Conservation (phyloP, 805 yeast genomes). For the Myxozyma vanderwaltii region DNA sequence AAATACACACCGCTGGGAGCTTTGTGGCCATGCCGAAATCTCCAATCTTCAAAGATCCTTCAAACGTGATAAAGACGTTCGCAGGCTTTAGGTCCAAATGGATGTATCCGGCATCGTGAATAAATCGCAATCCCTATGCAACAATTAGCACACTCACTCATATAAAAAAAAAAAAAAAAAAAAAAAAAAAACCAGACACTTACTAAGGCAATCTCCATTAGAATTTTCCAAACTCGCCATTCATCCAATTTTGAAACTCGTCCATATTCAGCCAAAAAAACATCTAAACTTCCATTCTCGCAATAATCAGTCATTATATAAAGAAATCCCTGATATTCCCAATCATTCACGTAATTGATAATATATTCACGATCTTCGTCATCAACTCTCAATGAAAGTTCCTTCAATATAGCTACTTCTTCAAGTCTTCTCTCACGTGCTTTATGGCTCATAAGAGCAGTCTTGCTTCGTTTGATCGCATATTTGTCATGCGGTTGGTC, state of each 20-base stretch:
- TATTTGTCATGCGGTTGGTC: constrained; percentile 50
- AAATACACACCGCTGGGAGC: constrained; percentile 55
- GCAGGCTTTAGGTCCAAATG: constrained; percentile 96
- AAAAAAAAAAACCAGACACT: background rate
- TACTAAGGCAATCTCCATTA: constrained; percentile 69
- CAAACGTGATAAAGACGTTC: constrained; percentile 89
- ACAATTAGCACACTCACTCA: background rate
- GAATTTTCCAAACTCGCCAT: constrained; percentile 96
- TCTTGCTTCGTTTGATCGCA: constrained; percentile 86
- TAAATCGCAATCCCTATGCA: constrained; percentile 64
- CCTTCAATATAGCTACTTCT: constrained; percentile 67
- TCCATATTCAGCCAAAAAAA: constrained; percentile 76
- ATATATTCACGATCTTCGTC: constrained; percentile 76
- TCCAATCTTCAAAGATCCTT: constrained; percentile 90
- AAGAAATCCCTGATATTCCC: constrained; percentile 72
- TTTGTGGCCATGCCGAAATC: constrained; percentile 94
- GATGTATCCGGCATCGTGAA: constrained; percentile 73
- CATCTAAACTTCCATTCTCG: constrained; percentile 88
- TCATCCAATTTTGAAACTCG: constrained; percentile 81
- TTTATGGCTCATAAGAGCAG: constrained; percentile 59
- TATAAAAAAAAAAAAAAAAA: background rate
- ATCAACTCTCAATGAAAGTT: constrained; percentile 39
- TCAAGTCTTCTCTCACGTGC: constrained; percentile 65
- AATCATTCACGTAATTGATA: constrained; percentile 75
- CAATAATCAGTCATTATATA: constrained; percentile 95